Conservation (phyloP, 2,329 filamentous ascomycete species). For the Exophiala spinifera region DNA sequence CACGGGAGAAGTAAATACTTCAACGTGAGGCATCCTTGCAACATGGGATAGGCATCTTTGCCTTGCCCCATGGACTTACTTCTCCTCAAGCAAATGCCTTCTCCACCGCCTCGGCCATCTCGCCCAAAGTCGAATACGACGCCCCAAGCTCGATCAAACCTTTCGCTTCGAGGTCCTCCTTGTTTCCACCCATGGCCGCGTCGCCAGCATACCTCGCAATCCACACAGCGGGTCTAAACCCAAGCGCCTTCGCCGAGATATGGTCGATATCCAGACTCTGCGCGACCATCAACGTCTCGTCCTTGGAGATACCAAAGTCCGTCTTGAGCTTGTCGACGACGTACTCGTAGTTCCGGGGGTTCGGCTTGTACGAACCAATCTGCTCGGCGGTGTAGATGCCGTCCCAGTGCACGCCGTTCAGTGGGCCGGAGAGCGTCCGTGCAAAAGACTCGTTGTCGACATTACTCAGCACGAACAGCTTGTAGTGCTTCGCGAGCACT, state of each 20-base stretch:
- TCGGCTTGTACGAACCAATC: slow-evolving; percentile 69
- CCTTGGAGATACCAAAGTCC: slow-evolving; percentile 57
- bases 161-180: slow-evolving; percentile 41
- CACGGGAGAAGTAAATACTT: too few species aligned
- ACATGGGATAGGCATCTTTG: neutral
- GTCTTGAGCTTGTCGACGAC: slow-evolving; percentile 53
- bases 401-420: slow-evolving; percentile 58
- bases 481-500: slow-evolving; percentile 49
- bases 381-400: slow-evolving; percentile 67
- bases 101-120: slow-evolving; percentile 59
- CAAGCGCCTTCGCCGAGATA: slow-evolving; percentile 58
- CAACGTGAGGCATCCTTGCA: too few species aligned
- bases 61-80: neutral
- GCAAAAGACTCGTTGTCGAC: slow-evolving; percentile 53
- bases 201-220: slow-evolving; percentile 52
- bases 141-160: slow-evolving; percentile 48
- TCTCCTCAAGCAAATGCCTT: slow-evolving; percentile 26
- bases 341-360: slow-evolving; percentile 62
- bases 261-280: slow-evolving; percentile 66
- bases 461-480: slow-evolving; percentile 57
- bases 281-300: slow-evolving; percentile 63
- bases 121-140: slow-evolving; percentile 57
- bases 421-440: slow-evolving; percentile 45
- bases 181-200: slow-evolving; percentile 42
- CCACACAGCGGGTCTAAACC: slow-evolving; percentile 59